Evolutionary conservation across 768 basidiomycete species (phyloP).

Genomic region (Sporobolomyces phaffii): DNA sequence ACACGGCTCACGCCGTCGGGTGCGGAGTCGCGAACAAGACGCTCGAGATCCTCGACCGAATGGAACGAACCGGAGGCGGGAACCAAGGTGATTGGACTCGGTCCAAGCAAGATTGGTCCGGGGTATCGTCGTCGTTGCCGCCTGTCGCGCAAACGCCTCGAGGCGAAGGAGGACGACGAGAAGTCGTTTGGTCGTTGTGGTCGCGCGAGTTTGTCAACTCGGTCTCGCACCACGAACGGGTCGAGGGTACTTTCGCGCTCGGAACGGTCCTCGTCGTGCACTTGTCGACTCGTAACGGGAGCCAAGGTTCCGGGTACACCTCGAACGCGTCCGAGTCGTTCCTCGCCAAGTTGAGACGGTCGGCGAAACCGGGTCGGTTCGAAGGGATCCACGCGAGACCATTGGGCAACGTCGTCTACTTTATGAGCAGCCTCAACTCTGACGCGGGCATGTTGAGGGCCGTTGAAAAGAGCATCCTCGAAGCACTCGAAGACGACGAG

Average conservation of each 20-base stretch:
- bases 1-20: slow-evolving; percentile 87
- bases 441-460: slow-evolving; percentile 21
- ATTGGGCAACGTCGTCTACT: slow-evolving; percentile 83
- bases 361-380: slow-evolving; percentile 42
- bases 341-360: slow-evolving; percentile 53
- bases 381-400: slow-evolving; percentile 69
- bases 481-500: slow-evolving; percentile 4
- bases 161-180: not conserved
- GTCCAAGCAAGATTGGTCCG: slow-evolving; percentile 65
- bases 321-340: slow-evolving; percentile 61
- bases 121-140: too few species aligned
- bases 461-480: slow-evolving; percentile 30
- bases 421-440: slow-evolving; percentile 83
- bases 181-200: slow-evolving; percentile 28
- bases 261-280: slow-evolving; percentile 32
- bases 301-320: slow-evolving; percentile 50
- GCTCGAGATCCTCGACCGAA: slow-evolving; percentile 59
- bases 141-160: too few species aligned
- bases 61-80: slow-evolving; percentile 45
- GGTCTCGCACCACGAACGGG: slow-evolving; percentile 16
- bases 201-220: slow-evolving; percentile 19
- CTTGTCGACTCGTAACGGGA: slow-evolving; percentile 20
- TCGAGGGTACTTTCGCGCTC: slow-evolving; percentile 20
- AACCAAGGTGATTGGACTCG: slow-evolving; percentile 56
- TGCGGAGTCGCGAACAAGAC: slow-evolving; percentile 85